Percentiles rank a stretch among this genome's conserved stretches.
Conservation (phyloP, 768 basidiomycete species). For the Calocybe cyanea region DNA sequence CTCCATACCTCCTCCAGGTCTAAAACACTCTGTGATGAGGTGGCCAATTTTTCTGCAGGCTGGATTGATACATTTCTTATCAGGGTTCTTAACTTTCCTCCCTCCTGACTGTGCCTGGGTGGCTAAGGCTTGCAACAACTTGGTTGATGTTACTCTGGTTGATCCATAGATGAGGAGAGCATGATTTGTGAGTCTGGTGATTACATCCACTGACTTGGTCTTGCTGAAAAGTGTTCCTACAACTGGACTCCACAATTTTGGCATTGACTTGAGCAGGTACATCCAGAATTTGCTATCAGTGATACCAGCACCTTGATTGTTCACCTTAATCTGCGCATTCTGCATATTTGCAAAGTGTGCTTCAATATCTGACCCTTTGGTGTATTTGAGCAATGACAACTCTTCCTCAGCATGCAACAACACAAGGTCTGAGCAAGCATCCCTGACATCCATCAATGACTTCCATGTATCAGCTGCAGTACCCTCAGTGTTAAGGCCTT, state of each 20-base stretch:
- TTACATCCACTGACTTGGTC: not conserved
- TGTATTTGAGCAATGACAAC: not conserved
- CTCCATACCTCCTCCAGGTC: not conserved
- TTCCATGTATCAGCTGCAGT: not conserved
- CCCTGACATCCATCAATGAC: not conserved
- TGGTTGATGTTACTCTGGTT: not conserved
- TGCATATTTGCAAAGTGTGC: not conserved
- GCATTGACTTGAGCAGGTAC: not conserved
- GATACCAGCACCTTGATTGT: not conserved
- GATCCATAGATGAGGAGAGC: not conserved
- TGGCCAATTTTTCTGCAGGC: not conserved
- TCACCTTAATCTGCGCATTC: not conserved
- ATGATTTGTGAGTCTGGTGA: constrained; percentile 1
- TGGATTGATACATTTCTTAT: not conserved
- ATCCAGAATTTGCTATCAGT: not conserved
- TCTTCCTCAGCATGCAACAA: constrained; percentile 1
- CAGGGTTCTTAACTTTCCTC: not conserved
- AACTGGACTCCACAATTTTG: not conserved
- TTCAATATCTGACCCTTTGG: not conserved
- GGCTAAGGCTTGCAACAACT: not conserved
- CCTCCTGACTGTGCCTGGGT: too few species aligned
- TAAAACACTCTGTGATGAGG: not conserved
- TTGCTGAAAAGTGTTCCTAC: not conserved
- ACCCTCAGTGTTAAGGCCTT: not conserved
- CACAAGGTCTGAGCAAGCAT: not conserved